Percentiles rank a stretch among this genome's conserved stretches.
Conservation (phyloP, 2,329 filamentous ascomycete genomes). For the Gnomoniopsis sp. region DNA sequence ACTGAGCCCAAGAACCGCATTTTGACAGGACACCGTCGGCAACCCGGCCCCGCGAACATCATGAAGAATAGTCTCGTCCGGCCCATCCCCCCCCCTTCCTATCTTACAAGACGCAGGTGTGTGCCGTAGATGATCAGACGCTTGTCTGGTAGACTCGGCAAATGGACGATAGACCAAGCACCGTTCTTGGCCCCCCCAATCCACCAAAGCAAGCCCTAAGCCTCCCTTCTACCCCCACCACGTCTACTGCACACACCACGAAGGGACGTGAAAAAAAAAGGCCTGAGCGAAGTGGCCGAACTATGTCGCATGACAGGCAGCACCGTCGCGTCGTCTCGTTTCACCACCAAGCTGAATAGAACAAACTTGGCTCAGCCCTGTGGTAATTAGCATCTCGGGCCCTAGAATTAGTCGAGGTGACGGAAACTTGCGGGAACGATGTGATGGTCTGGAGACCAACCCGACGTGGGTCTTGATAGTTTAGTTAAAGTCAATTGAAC, state of each 20-base stretch:
- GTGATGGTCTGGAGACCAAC: conserved; percentile 11
- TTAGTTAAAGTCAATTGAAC: background rate
- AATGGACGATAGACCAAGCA: background rate
- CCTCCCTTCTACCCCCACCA: too few relatives aligned
- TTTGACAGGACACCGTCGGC: background rate
- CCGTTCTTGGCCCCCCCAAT: background rate
- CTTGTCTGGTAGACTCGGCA: conserved; percentile 15
- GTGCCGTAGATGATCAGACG: conserved; percentile 1
- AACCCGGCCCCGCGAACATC: background rate
- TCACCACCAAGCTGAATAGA: background rate
- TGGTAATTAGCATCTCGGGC: conserved; percentile 5
- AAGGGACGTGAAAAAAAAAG: too few relatives aligned
- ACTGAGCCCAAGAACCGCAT: background rate
- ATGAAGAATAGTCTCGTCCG: too few relatives aligned
- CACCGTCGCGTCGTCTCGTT: background rate
- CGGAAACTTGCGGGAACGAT: conserved; percentile 7
- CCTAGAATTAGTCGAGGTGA: background rate
- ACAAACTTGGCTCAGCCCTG: conserved; percentile 12
- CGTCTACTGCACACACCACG: too few relatives aligned
- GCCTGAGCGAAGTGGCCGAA: background rate
- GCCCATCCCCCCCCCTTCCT: too few relatives aligned
- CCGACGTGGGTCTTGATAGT: background rate
- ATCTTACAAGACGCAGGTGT: background rate
- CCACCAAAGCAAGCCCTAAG: too few relatives aligned
- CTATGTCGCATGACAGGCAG: background rate